Percentiles rank a stretch among this genome's conserved stretches.
These are phyloP conservation scores for Pseudocercospora vitis DNA, from an alignment of 2,329 filamentous ascomycete genomes.

Conservation along the genomic window DNA sequence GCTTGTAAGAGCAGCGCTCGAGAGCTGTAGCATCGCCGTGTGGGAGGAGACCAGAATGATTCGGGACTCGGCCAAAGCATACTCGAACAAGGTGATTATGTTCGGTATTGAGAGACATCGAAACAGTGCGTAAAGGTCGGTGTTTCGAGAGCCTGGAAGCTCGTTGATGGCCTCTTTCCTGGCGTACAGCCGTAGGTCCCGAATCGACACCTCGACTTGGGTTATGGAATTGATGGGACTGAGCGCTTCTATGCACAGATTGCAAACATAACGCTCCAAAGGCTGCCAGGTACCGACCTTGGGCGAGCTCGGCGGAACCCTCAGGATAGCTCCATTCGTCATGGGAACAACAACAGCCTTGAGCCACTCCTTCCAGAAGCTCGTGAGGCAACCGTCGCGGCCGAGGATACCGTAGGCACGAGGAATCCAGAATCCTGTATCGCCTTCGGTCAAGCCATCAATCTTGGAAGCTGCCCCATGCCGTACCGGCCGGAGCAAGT, in stretches of 20 bases:
- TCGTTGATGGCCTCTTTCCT: conserved; percentile 92
- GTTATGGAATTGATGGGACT: conserved; percentile 91
- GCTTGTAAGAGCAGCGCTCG: conserved; percentile 80
- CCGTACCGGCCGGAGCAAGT: conserved; percentile 85
- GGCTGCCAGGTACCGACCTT: conserved; percentile 94
- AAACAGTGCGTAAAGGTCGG: conserved; percentile 91
- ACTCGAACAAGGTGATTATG: conserved; percentile 89
- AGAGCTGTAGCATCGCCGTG: conserved; percentile 92
- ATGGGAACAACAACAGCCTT: conserved; percentile 92
- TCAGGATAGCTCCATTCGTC: conserved; percentile 79
- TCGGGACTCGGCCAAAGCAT: conserved; percentile 85
- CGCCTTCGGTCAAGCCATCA: conserved; percentile 89
- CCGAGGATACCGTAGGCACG: conserved; percentile 91
- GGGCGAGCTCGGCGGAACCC: conserved; percentile 84
- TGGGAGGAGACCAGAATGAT: conserved; percentile 97
- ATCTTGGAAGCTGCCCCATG: conserved; percentile 97
- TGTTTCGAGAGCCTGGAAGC: conserved; percentile 85
- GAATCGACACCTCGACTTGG: conserved; percentile 86
- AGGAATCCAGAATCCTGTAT: conserved; percentile 94
- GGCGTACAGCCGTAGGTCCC: conserved; percentile 87
- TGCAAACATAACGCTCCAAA: conserved; percentile 93
- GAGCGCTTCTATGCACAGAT: conserved; percentile 91
- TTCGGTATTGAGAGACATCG: conserved; percentile 86
- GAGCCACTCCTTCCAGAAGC: conserved; percentile 99
- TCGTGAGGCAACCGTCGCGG: conserved; percentile 75